Percentiles rank a stretch among this genome's conserved stretches.
Evolutionary conservation across 768 basidiomycete genomes (phyloP).

Genomic region (Paxillus involutus): DNA sequence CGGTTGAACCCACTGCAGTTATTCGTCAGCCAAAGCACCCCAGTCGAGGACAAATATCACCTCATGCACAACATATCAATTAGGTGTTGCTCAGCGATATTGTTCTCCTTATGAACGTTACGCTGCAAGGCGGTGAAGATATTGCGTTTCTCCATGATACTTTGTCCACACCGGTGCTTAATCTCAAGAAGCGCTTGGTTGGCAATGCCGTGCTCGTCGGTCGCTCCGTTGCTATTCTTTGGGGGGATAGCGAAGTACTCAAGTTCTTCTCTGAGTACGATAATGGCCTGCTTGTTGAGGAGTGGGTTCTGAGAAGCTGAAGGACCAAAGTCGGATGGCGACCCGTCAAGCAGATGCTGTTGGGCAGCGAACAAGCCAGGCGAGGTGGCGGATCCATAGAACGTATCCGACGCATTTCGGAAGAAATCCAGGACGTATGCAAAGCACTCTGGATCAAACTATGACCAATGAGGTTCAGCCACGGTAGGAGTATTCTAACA

Average conservation of each 20-base stretch:
- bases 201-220: constrained; percentile 78
- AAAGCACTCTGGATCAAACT: constrained; percentile 99
- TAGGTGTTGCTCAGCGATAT: constrained; percentile 97
- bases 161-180: constrained; percentile 84
- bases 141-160: constrained; percentile 83
- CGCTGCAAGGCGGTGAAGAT: constrained; percentile 98
- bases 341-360: constrained; percentile 72
- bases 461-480: constrained; percentile 5
- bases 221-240: constrained; percentile 55
- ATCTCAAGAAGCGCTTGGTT: constrained; percentile 76
- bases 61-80: constrained; percentile 99
- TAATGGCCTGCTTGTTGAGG: constrained; percentile 94
- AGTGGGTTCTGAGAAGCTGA: constrained; percentile 85
- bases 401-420: constrained; percentile 79
- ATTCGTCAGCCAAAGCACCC: constrained; percentile 10
- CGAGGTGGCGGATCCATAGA: constrained; percentile 80
- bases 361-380: constrained; percentile 80
- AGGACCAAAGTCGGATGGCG: constrained; percentile 57
- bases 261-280: constrained; percentile 95
- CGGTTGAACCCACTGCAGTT: constrained; percentile 80
- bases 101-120: constrained; percentile 99
- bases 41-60: constrained; percentile 40
- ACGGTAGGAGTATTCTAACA: constrained; percentile 5
- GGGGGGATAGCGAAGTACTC: constrained; percentile 98
- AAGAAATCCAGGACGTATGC: constrained; percentile 93